Conservation (phyloP, 2,329 filamentous ascomycete genomes). For the Parastagonospora nodorum region DNA sequence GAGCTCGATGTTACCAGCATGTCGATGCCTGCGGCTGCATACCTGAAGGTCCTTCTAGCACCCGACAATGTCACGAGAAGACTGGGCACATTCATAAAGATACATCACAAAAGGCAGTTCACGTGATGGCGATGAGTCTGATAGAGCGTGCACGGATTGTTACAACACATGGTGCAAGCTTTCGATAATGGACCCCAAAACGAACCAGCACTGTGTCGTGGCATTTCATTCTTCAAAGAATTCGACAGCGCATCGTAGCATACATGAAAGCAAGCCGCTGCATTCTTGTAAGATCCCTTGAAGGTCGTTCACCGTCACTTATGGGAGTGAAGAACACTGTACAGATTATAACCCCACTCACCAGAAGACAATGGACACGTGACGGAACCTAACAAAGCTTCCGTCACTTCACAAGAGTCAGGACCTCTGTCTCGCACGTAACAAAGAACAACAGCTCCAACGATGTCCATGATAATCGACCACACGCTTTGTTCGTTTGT, state of each 20-base stretch:
- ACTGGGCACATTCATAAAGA: too few species aligned
- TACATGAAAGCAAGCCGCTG: slow-evolving; percentile 10
- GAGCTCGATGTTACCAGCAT: too few species aligned
- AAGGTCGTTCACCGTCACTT: background rate
- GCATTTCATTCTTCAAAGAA: slow-evolving; percentile 13
- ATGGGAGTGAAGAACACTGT: slow-evolving; percentile 18
- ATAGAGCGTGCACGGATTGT: too few species aligned
- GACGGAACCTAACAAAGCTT: slow-evolving; percentile 28
- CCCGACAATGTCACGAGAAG: too few species aligned
- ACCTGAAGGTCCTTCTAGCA: too few species aligned
- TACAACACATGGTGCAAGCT: too few species aligned
- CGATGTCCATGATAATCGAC: slow-evolving; percentile 23
- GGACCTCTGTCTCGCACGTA: slow-evolving; percentile 18
- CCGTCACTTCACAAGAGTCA: slow-evolving; percentile 19
- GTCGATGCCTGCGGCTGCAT: too few species aligned
- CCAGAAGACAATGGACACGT: slow-evolving; percentile 23
- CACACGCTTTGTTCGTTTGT: slow-evolving; percentile 34
- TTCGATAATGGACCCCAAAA: background rate
- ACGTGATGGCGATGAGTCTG: too few species aligned
- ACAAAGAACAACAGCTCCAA: slow-evolving; percentile 39
- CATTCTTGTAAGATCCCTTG: background rate
- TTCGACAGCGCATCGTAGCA: slow-evolving; percentile 10
- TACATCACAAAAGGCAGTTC: too few species aligned
- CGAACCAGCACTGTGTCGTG: slow-evolving; percentile 1
- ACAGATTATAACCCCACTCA: slow-evolving; percentile 6